Base-by-base conservation (phyloP, 2,329 filamentous ascomycete species). In the Ophiognomonia clavigignenti-juglandacearum region DNA sequence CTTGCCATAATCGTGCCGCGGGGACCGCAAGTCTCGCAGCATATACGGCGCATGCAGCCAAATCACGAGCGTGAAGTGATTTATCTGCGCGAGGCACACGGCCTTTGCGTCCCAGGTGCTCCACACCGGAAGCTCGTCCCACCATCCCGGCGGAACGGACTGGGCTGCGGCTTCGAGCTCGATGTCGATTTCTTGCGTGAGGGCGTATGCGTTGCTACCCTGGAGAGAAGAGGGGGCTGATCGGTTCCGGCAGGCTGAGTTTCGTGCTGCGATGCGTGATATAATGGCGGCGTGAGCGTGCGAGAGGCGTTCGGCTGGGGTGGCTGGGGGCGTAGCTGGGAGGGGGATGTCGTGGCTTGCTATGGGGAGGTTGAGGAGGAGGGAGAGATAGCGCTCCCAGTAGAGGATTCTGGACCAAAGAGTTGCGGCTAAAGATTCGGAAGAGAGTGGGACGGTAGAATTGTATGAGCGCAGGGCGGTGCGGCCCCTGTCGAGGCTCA, bases 1-100 rank as follows among this genome's bases (percentile, higher is more conserved):
- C 46, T 71, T 75, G 53, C 70, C 75, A 54, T 74, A 72, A 18
- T 74, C 68, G 45, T 71, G 70, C 14, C 65, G 64, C 6, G 61
- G 60, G 16, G 66, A 64, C 18, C 59, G 54, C 1, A 63, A 56
- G 29, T 67, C 60, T 20, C 65, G 67, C 10, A 80, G 65, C 60
- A 80, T 72, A 50, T 75, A 79, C 0, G 77, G 78, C 1, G 81
- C 64, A 50, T 82, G 77, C 0, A 80, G 66, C 8, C 75, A 66
- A 27, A 75, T 68, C 7, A 78, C 60, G 3, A 80, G 64, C 27
- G 72, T 68, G 53, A 73, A 71, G 51, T 80, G 73, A 3, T 69
- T 65, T 38, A 80, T 65, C 48, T 80, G 77, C 6, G 71, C 57
- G 55, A 74, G 69, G 6, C 72, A 53, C 5, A 64, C 62, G 5